phyloP scores from a whole-genome alignment of 441 rosid genomes.

The Pelargonium exstipulatum region DNA sequence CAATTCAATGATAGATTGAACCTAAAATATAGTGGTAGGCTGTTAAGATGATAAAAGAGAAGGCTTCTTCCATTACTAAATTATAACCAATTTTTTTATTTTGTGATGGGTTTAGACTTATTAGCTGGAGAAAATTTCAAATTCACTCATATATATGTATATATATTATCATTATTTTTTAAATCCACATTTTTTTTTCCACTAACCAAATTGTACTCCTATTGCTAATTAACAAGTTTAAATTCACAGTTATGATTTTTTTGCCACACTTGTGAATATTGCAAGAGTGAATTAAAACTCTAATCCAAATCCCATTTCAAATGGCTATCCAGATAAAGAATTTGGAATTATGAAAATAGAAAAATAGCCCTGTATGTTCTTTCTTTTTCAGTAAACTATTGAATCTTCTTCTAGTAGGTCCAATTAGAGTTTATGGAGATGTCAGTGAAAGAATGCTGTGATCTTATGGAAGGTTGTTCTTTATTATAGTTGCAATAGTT shows the following conservation, averaged over 20 bases:
- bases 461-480: constrained; percentile 1
- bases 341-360: background rate
- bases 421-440: constrained; percentile 6
- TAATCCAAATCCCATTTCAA: constrained; percentile 10
- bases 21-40: background rate
- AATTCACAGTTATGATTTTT: background rate
- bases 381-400: background rate
- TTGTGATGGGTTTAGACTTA: background rate
- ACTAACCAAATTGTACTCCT: too few relatives aligned
- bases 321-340: background rate
- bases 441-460: background rate
- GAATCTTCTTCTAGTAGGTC: background rate
- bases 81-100: background rate
- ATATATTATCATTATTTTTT: too few relatives aligned
- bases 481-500: background rate
- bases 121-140: background rate
- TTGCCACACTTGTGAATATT: background rate
- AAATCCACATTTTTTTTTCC: too few relatives aligned
- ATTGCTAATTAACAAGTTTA: too few relatives aligned
- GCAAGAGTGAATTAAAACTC: background rate
- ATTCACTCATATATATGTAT: background rate
- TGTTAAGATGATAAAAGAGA: background rate
- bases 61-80: background rate
- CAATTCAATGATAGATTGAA: background rate
- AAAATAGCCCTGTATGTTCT: background rate